Evolutionary conservation across 2,329 filamentous ascomycete genomes (phyloP), one percentile per base, ranked within the genome.

Genomic region (Calonectria leucothoes): DNA sequence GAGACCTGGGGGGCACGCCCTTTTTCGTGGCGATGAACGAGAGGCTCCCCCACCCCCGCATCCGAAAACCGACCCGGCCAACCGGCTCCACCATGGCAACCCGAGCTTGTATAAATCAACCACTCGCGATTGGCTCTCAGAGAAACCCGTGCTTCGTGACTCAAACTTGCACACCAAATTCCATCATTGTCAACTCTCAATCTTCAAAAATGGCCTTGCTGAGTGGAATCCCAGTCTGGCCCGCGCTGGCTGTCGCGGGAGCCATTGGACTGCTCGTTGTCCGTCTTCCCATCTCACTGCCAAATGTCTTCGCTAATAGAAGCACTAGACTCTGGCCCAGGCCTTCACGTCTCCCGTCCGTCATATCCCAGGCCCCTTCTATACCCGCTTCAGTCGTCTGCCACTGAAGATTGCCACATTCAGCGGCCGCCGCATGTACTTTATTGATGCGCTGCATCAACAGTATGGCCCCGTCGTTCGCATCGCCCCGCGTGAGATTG

Each of bases 291-390:
- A 33, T 37, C n/a, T n/a, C 55, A 37, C 15, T 6, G 31, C 25
- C n/a, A 6, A 4, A 27, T 14, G 20, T 33, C 10, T 23, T 12
- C 17, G 15, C 35, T 61, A 39, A 61, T 35, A 51, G 25, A 0
- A 48, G 15, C 6, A 5, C 59, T 31, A 64, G 59, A 31, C 17
- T 17, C 59, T 64, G 3, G 17, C 14, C 8, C 27, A 11, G 2
- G 59, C 39, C 20, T 48, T 64, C 39, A 64, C 59, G 7, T 64
- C 39, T n/a, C 39, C 59, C 1, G 23, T 64, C 20, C 37, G 39
- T 25, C 35, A 52, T 4, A 29, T 78, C 0, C 74, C 76, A 0
- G 76, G 76, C 0, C 76, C 76, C 0, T 71, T 73, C 66, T 72
- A 77, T 17, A 68, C 74, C 0, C 57, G 55, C 4, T 49, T 77